Evolutionary conservation across 192 early-diverging fungal species (phyloP).

Genomic region (Allomyces macrogynus): DNA sequence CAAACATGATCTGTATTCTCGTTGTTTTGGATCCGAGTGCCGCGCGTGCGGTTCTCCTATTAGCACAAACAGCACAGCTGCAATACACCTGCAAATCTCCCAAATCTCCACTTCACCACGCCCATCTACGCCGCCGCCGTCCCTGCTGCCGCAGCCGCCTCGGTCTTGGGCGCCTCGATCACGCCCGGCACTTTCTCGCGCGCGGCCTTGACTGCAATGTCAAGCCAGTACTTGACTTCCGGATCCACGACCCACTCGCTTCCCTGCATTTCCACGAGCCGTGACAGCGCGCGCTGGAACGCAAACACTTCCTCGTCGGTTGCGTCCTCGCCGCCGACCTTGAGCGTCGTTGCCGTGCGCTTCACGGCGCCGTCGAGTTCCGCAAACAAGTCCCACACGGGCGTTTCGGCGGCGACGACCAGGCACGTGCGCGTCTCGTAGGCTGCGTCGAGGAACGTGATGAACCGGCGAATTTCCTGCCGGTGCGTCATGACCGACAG

Average conservation of each 20-base stretch:
- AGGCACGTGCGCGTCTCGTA: conserved; percentile 66
- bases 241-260: conserved; percentile 35
- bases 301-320: conserved; percentile 93
- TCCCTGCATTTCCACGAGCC: conserved; percentile 83
- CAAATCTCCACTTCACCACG: too few species aligned
- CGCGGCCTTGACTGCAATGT: not conserved
- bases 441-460: conserved; percentile 79
- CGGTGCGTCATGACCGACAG: conserved; percentile 44
- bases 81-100: too few species aligned
- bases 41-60: too few species aligned
- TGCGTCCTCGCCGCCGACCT: conserved; percentile 13
- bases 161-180: too few species aligned
- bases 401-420: conserved; percentile 45
- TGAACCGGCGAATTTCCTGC: conserved; percentile 78
- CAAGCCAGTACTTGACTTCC: not conserved
- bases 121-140: too few species aligned
- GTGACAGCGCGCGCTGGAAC: conserved; percentile 76
- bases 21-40: too few species aligned
- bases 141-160: too few species aligned
- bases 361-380: conserved; percentile 11
- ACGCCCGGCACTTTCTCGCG: too few species aligned
- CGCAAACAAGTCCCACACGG: conserved; percentile 50
- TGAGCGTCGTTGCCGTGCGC: conserved; percentile 14
- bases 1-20: too few species aligned
- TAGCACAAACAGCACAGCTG: too few species aligned